phyloP scores from a whole-genome alignment of 2,329 filamentous ascomycete genomes.

The Penicillium psychrosexuale region DNA sequence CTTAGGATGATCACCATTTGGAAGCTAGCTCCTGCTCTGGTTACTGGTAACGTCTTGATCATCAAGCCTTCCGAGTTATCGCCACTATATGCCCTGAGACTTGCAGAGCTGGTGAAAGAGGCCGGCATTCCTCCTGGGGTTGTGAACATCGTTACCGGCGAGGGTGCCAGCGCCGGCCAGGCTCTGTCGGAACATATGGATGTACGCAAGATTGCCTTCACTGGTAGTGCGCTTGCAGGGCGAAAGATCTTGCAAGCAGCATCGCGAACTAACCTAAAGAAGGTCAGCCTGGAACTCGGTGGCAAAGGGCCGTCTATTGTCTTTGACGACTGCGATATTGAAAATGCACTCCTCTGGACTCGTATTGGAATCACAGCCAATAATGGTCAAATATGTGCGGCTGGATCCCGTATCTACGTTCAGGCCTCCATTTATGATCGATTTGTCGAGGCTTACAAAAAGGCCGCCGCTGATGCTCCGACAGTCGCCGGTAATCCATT shows the following conservation, averaged over 20 bases:
- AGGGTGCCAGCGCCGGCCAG: slow-evolving; percentile 55
- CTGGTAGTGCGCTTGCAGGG: slow-evolving; percentile 30
- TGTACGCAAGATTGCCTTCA: slow-evolving; percentile 36
- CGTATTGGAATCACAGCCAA: slow-evolving; percentile 30
- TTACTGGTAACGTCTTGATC: slow-evolving; percentile 67
- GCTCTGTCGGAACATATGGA: slow-evolving; percentile 29
- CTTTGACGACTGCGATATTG: slow-evolving; percentile 35
- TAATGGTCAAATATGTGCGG: slow-evolving; percentile 34
- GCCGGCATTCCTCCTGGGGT: slow-evolving; percentile 57
- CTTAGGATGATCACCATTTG: slow-evolving; percentile 31
- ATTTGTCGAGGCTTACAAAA: slow-evolving; percentile 36
- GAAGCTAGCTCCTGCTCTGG: slow-evolving; percentile 63
- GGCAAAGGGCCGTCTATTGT: slow-evolving; percentile 36
- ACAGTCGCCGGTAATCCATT: slow-evolving; percentile 22
- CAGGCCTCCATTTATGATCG: slow-evolving; percentile 32
- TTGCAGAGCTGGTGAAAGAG: slow-evolving; percentile 48
- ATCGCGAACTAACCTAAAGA: slow-evolving; percentile 34
- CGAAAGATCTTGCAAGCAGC: slow-evolving; percentile 30
- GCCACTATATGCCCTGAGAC: slow-evolving; percentile 48
- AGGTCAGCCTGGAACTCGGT: slow-evolving; percentile 35
- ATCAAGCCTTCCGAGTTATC: slow-evolving; percentile 64
- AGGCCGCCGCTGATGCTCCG: slow-evolving; percentile 54
- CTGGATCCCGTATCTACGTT: slow-evolving; percentile 34
- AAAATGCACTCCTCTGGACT: slow-evolving; percentile 32
- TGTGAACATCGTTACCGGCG: slow-evolving; percentile 58